A percentile compares a stretch with the other conserved stretches of the same genome.
Evolutionary conservation across 1,139 yeast genomes (phyloP).

Genomic region (Lipomyces yarrowii): DNA sequence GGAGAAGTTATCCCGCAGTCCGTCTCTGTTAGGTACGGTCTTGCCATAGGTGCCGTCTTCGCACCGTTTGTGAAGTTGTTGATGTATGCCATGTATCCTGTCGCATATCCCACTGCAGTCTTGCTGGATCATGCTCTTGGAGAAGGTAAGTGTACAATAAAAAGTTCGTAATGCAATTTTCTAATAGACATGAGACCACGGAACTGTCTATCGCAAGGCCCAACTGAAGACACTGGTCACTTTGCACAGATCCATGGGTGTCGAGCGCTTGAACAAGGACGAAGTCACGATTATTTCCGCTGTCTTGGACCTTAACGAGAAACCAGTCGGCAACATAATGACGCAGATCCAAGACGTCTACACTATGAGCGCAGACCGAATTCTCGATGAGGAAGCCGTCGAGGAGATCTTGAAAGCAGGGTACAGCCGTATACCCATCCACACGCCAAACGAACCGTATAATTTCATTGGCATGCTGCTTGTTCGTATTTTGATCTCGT

Average conservation of each 20-base stretch:
- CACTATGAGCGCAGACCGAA: conserved; percentile 82
- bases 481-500: conserved; percentile 88
- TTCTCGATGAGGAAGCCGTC: conserved; percentile 81
- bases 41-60: conserved; percentile 87
- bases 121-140: conserved; percentile 82
- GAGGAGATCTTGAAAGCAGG: conserved; percentile 94
- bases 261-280: conserved; percentile 86
- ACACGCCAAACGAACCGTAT: conserved; percentile 82
- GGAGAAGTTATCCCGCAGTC: conserved; percentile 98
- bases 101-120: conserved; percentile 87
- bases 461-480: conserved; percentile 95
- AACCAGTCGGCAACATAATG: conserved; percentile 84
- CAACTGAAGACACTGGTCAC: conserved; percentile 94
- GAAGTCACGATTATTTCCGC: conserved; percentile 96
- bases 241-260: conserved; percentile 92
- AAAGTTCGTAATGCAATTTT: not conserved
- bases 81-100: conserved; percentile 90
- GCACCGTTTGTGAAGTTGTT: conserved; percentile 82
- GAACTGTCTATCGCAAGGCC: conserved; percentile 88
- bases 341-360: conserved; percentile 91
- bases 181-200: conserved; percentile 60
- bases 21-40: conserved; percentile 87
- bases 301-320: conserved; percentile 90
- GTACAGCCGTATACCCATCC: conserved; percentile 94
- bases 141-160: conserved; percentile 45